Evolutionary conservation across 2,329 filamentous ascomycete species (phyloP), one percentile per base, ranked within the genome.

Genomic region (Aspergillaceae sp.): DNA sequence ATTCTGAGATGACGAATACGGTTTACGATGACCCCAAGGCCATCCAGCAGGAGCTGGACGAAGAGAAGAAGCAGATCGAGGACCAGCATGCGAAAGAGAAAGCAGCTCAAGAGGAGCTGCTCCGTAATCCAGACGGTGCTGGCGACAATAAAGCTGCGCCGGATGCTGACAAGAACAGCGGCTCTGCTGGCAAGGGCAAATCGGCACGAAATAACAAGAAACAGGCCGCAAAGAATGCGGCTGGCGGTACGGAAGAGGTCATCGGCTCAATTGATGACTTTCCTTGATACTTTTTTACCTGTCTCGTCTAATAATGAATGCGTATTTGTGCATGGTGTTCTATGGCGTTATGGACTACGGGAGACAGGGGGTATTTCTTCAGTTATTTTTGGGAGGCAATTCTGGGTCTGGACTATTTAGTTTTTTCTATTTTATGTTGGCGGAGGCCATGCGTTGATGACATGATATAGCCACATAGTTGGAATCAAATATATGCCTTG

Each of bases 31-130:
- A 71, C 44, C 67, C 67, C 29, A 64, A 56, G 43, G 33, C 63
- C 4, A 64, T 71, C 29, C 60, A 71, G 44, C 54, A 64, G 45
- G 66, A 69, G 50, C 54, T 72, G 19, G 65, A 73, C 41, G 69
- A 70, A 29, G 69, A 72, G 47, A 71, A 68, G 52, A 67, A 64
- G 47, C 63, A 62, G 42, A 71, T 74, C 26, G 70, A 73, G 46
- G 66, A 69, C n/a, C 63, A 74, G 44, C 66, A 72, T 47, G 67
- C 65, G 4, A 68, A 68, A 43, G 67, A 74, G 51, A 69, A 69
- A 49, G 59, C 66, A 43, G 63, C 69, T 5, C 66, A 72, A 47
- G 67, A 73, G 42, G 64, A 71, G 35, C 52, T 67, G 40, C 51
- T 73, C 43, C 65, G 62, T 41, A 72, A 71, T 43, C 68, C 69